Conservation (phyloP, 2,329 filamentous ascomycete genomes). For the Biscogniauxia mediterranea region DNA sequence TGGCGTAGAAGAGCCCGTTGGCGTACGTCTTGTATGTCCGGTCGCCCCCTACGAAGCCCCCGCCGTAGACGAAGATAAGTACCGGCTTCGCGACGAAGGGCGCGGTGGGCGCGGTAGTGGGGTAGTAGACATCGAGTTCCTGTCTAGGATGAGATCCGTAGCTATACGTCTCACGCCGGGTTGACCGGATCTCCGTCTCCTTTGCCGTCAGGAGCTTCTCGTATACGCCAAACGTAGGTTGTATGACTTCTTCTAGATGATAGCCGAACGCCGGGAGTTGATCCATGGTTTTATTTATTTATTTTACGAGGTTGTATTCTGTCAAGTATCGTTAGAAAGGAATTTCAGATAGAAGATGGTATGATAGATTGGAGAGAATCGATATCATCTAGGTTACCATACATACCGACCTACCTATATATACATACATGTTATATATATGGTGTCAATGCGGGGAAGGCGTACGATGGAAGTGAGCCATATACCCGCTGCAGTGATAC, state of each 20-base stretch:
- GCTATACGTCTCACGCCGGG: conserved; percentile 27
- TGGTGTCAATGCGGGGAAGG: background rate
- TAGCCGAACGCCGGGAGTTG: conserved; percentile 19
- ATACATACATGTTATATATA: background rate
- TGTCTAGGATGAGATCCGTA: conserved; percentile 38
- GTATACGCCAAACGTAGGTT: conserved; percentile 28
- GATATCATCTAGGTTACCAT: background rate
- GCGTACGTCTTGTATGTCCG: conserved; percentile 29
- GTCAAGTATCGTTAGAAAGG: background rate
- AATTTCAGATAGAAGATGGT: background rate
- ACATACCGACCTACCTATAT: background rate
- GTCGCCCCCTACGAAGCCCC: conserved; percentile 34
- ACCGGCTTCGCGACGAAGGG: conserved; percentile 22
- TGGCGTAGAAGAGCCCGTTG: conserved; percentile 32
- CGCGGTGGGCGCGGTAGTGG: conserved; percentile 7
- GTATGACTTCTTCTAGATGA: conserved; percentile 18
- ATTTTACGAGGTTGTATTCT: background rate
- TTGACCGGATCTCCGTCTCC: conserved; percentile 27
- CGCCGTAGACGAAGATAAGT: conserved; percentile 34
- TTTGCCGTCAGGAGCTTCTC: conserved; percentile 22
- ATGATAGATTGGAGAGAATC: background rate
- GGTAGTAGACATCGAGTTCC: conserved; percentile 39
- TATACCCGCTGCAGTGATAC: background rate
- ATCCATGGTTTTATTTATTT: conserved; percentile 16
- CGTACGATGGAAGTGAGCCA: background rate